Evolutionary conservation across 2,329 filamentous ascomycete genomes (phyloP).

Genomic region (Colletotrichum ledebouriae): DNA sequence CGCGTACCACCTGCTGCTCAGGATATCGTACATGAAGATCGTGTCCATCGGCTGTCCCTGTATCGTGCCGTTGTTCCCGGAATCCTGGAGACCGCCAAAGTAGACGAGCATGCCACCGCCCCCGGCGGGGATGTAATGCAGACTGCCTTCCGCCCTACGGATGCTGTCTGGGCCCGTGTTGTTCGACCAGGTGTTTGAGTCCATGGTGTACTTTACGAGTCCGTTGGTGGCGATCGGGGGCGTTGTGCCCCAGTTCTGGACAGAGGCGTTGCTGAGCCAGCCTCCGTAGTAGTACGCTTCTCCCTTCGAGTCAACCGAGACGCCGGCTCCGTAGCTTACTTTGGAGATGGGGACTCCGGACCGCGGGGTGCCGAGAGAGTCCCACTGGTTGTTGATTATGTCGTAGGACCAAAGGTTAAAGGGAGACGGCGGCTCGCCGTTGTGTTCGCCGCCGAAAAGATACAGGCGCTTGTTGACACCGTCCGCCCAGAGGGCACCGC

Average conservation of each 20-base stretch:
- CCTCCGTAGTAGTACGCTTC: conserved; percentile 74
- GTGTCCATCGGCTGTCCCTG: conserved; percentile 60
- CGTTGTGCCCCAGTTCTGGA: conserved; percentile 62
- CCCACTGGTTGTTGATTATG: conserved; percentile 68
- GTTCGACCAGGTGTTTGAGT: conserved; percentile 64
- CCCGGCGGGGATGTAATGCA: conserved; percentile 72
- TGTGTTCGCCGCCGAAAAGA: conserved; percentile 71
- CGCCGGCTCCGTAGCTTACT: conserved; percentile 69
- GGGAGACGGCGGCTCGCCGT: conserved; percentile 55
- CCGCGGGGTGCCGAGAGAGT: conserved; percentile 56
- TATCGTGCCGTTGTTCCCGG: conserved; percentile 61
- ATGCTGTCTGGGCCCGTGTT: conserved; percentile 65
- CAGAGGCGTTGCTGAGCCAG: conserved; percentile 68
- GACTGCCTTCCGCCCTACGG: conserved; percentile 69
- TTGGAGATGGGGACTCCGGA: conserved; percentile 54
- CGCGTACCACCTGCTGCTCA: conserved; percentile 70
- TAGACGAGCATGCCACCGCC: conserved; percentile 72
- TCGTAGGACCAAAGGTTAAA: conserved; percentile 71
- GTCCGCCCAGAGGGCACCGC: conserved; percentile 70
- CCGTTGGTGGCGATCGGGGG: conserved; percentile 61
- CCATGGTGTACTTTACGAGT: conserved; percentile 71
- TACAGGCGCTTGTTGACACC: conserved; percentile 74
- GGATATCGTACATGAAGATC: conserved; percentile 72
- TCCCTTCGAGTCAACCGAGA: conserved; percentile 66
- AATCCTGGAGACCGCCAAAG: conserved; percentile 70